Evolutionary conservation across 768 basidiomycete genomes (phyloP).

Genomic region (Trametes punicea): DNA sequence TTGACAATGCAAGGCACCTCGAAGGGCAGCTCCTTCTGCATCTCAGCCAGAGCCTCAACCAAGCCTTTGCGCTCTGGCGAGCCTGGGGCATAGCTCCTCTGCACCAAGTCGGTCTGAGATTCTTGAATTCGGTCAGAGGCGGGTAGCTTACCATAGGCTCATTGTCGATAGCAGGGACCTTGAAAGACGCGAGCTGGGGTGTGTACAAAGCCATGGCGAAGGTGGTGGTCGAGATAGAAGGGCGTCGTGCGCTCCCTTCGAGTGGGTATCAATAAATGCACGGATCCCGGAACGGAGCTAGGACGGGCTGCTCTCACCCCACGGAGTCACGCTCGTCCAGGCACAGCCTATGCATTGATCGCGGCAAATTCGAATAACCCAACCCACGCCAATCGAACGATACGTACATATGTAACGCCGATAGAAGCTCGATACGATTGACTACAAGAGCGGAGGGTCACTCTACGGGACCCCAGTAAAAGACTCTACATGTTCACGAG

Average conservation of each 20-base stretch:
- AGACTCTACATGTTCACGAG: too few species aligned
- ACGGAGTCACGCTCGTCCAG: constrained; percentile 40
- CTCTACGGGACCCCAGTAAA: too few species aligned
- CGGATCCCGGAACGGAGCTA: constrained; percentile 5
- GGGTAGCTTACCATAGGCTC: constrained; percentile 77
- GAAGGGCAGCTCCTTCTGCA: constrained; percentile 82
- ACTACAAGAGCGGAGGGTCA: background rate
- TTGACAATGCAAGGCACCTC: constrained; percentile 93
- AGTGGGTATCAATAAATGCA: background rate
- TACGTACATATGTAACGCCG: too few species aligned
- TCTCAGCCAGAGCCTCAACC: constrained; percentile 68
- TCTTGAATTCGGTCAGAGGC: background rate
- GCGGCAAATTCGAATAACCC: background rate
- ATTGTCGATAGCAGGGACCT: constrained; percentile 82
- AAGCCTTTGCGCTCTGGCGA: constrained; percentile 75
- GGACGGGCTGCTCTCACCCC: background rate
- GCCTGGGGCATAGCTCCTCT: constrained; percentile 78
- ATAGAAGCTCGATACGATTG: background rate
- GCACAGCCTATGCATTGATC: constrained; percentile 42
- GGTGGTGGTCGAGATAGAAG: constrained; percentile 28
- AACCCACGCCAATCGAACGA: background rate
- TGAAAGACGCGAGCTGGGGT: constrained; percentile 82
- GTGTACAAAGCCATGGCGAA: constrained; percentile 45
- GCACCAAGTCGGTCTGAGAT: background rate
- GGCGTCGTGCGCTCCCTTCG: background rate